phyloP scores from a whole-genome alignment of 495 filamentous ascomycete species.

The Trichocladium uniseriatum region DNA sequence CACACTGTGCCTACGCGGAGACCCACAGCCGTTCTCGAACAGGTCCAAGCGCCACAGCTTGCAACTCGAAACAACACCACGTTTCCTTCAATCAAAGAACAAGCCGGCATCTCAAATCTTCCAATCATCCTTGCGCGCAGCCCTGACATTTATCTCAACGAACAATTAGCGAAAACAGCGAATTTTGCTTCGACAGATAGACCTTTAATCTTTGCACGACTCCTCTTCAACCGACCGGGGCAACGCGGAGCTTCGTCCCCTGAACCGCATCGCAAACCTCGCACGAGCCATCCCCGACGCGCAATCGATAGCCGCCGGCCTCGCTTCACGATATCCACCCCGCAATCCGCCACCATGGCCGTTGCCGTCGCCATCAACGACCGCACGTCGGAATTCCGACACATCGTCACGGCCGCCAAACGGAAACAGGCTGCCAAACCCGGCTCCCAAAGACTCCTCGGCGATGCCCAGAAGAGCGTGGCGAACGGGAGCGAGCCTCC shows the following conservation, averaged over 20 bases:
- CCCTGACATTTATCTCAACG: neutral
- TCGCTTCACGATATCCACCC: neutral
- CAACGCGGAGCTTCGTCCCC: neutral
- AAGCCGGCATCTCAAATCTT: neutral
- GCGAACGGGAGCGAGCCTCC: constrained; percentile 54
- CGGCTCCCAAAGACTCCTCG: constrained; percentile 66
- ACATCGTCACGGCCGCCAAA: constrained; percentile 77
- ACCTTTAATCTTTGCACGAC: no score
- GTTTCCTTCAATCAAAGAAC: constrained; percentile 4
- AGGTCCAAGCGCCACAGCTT: constrained; percentile 6
- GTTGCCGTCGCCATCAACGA: constrained; percentile 82
- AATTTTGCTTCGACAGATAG: no score
- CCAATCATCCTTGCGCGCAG: neutral
- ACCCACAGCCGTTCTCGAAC: no score
- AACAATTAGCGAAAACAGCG: no score
- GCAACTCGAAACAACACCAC: constrained; percentile 6
- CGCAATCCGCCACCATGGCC: neutral
- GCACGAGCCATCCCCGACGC: neutral
- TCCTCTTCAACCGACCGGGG: no score
- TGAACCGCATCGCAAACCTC: neutral
- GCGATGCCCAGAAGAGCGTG: constrained; percentile 58
- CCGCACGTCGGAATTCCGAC: constrained; percentile 86
- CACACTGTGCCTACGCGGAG: no score
- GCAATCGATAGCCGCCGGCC: neutral
- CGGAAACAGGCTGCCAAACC: constrained; percentile 61